Evolutionary conservation across 208 protist genomes (phyloP).

Genomic region (Trypanosoma grayi): DNA sequence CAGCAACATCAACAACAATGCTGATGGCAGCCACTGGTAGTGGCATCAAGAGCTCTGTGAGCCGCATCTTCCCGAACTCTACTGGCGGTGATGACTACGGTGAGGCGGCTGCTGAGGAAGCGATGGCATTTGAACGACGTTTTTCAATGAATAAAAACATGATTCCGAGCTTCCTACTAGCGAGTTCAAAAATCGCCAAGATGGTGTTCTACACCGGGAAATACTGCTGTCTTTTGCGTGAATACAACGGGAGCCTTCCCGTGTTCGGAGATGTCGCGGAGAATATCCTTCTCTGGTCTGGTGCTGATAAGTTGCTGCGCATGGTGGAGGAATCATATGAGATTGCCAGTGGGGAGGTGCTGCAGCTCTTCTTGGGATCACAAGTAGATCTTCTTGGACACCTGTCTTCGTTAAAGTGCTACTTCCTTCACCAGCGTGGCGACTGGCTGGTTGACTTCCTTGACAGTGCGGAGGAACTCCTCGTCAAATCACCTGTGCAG

Average conservation of each 20-base stretch:
- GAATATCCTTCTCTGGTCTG: constrained; percentile 58
- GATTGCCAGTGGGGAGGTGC: constrained; percentile 62
- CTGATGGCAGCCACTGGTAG: too few relatives aligned
- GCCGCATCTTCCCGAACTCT: constrained; percentile 21
- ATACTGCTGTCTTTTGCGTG: constrained; percentile 87
- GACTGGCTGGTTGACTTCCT: constrained; percentile 88
- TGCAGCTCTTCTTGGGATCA: constrained; percentile 68
- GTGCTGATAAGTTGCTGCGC: constrained; percentile 62
- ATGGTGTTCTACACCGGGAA: constrained; percentile 85
- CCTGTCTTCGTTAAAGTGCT: constrained; percentile 69
- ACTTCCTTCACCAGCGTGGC: constrained; percentile 76
- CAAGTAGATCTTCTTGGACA: constrained; percentile 78
- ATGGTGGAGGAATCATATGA: constrained; percentile 79
- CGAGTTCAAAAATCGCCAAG: constrained; percentile 59
- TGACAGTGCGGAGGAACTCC: constrained; percentile 71
- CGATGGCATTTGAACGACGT: constrained; percentile 63
- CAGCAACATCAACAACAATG: background rate
- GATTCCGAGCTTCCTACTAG: constrained; percentile 69
- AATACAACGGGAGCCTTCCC: constrained; percentile 64
- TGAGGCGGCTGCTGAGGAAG: constrained; percentile 31
- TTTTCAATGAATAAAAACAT: constrained; percentile 85
- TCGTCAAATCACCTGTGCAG: constrained; percentile 50
- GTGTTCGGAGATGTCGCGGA: constrained; percentile 41
- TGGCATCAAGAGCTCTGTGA: constrained; percentile 11
- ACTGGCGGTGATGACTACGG: constrained; percentile 21